These are phyloP conservation scores for Dichotomocladium elegans DNA, from an alignment of 371 early-diverging fungal species.

Conservation along the genomic window DNA sequence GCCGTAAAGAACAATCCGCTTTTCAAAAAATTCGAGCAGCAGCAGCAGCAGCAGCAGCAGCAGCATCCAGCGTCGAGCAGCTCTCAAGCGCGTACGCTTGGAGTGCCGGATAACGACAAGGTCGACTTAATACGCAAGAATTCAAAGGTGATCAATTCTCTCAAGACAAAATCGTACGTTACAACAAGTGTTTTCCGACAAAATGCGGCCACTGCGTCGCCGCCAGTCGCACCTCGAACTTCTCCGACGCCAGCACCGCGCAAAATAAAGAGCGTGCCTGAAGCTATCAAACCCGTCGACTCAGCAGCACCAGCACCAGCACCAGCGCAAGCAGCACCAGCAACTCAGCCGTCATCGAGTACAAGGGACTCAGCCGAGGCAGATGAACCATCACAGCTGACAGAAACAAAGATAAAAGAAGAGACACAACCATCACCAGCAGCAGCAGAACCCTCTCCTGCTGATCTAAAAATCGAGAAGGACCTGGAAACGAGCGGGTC, in stretches of 20 bases:
- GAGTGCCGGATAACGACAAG: background rate
- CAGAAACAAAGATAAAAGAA: background rate
- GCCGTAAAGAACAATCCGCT: constrained; percentile 35
- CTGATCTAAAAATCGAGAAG: no score
- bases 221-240: background rate
- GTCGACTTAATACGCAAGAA: background rate
- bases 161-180: constrained; percentile 11
- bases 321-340: background rate
- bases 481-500: no score
- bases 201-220: background rate
- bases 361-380: background rate
- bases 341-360: background rate
- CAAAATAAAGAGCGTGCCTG: no score
- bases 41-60: background rate
- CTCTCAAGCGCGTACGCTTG: background rate
- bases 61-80: background rate
- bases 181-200: constrained; percentile 14
- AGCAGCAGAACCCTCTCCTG: no score
- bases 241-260: background rate
- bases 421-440: background rate
- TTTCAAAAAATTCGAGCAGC: constrained; percentile 25
- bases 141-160: constrained; percentile 11
- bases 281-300: no score
- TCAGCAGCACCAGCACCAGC: constrained; percentile 2
- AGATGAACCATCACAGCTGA: background rate